Evolutionary conservation across 371 early-diverging fungal genomes (phyloP), one percentile per base, ranked within the genome.

Genomic region (Mucor velutinosus): DNA sequence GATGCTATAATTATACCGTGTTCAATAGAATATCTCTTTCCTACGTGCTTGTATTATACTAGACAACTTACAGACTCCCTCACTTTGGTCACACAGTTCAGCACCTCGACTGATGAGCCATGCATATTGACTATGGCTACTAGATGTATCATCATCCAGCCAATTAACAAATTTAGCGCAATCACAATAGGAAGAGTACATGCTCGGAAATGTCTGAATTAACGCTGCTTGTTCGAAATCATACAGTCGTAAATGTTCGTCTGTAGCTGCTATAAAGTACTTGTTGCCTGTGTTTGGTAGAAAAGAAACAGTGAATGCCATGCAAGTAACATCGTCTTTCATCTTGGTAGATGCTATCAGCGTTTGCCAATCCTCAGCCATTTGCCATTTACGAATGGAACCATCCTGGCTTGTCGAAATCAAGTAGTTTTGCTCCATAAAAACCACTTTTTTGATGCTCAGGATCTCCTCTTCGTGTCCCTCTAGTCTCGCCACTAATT

Each of bases 401-500:
- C 97, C 97, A 76, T 97, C 97, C 75, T 97, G 96, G 74, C 96
- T 94, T 0, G 94, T 93, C 0, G 94, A 90, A 4, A 97, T 76
- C 62, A 82, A 86, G 71, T 95, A 96, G 66, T 90, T 86, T 33
- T 90, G 85, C n/a, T 89, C 93, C 60, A 90, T 87, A 67, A 88
- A 95, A 19, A 77, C 72, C 0, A 94, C 81, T 25, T 76, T 76
- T 75, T 96, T 94, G 57, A 95, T 85, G 62, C 90, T 89, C 33
- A 96, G 71, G 14, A 97, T 84, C 70, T 97, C 97, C 72, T 97
- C 96, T 4, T 83, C 77, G 69, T 97, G 97, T 1, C 94, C 95
- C 56, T 92, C 86, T 21, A 95, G 79, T 53, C 75, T 78, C 25
- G 80, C 75, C 7, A 93, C 82, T 0, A 94, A 93, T 65, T 91